Evolutionary conservation across 1,284 basidiomycete species (phyloP).

Genomic region (Rhizopogon hawkerae): DNA sequence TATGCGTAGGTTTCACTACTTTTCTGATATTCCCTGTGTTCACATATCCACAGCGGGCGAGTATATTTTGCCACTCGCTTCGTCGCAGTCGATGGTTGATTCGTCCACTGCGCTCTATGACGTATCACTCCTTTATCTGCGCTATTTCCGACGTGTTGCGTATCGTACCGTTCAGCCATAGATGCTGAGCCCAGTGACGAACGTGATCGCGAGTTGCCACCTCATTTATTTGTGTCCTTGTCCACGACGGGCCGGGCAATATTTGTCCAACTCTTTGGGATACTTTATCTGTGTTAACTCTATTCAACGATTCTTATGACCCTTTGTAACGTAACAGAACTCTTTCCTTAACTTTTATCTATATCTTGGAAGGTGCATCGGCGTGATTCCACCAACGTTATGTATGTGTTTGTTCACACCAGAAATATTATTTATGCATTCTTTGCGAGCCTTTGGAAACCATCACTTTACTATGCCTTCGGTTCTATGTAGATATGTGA

Average conservation of each 20-base stretch:
- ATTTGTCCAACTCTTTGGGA: background rate
- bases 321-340: background rate
- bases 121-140: slow-evolving; percentile 28
- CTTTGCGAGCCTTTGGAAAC: background rate
- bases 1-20: slow-evolving; percentile 19
- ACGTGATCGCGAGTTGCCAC: slow-evolving; percentile 41
- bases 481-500: too few species aligned
- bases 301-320: background rate
- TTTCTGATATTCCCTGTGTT: slow-evolving; percentile 2
- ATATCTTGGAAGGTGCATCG: background rate
- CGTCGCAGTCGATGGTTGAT: slow-evolving; percentile 32
- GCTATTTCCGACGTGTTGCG: slow-evolving; percentile 48
- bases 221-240: slow-evolving; percentile 4
- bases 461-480: too few species aligned
- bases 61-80: slow-evolving; percentile 27
- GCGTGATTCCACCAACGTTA: background rate
- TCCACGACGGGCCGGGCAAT: background rate
- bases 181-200: slow-evolving; percentile 48
- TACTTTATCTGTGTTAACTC: slow-evolving; percentile 3
- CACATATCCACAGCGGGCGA: slow-evolving; percentile 23
- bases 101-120: slow-evolving; percentile 26
- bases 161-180: slow-evolving; percentile 49
- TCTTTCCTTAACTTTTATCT: background rate
- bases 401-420: background rate
- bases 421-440: background rate